Percentiles rank a stretch among this genome's conserved stretches.
Evolutionary conservation across 805 yeast genomes (phyloP).

Genomic region (Crinitomyces ghanaensis): DNA sequence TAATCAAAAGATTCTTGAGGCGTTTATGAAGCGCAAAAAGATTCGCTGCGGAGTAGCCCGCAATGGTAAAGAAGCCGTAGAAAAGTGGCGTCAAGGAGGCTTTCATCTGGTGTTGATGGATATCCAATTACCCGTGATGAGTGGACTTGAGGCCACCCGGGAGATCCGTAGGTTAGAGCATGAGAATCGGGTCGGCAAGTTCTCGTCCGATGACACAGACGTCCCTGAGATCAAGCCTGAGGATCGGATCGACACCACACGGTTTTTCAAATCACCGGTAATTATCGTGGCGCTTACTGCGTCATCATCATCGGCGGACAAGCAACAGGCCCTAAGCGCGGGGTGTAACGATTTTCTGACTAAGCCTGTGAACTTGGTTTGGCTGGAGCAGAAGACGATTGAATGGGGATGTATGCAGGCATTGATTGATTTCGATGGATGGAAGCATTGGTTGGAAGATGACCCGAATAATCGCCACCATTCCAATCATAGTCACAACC

Average conservation of each 20-base stretch:
- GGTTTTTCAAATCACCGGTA: slow-evolving; percentile 81
- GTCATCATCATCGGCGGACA: slow-evolving; percentile 71
- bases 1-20: slow-evolving; percentile 83
- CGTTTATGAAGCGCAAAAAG: slow-evolving; percentile 73
- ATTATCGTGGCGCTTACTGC: slow-evolving; percentile 97
- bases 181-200: slow-evolving; percentile 65
- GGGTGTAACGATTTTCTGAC: slow-evolving; percentile 97
- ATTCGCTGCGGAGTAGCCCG: slow-evolving; percentile 80
- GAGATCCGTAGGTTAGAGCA: slow-evolving; percentile 81
- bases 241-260: slow-evolving; percentile 44
- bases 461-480: no score
- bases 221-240: slow-evolving; percentile 25
- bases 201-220: slow-evolving; percentile 26
- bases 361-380: slow-evolving; percentile 86
- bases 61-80: slow-evolving; percentile 91
- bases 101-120: slow-evolving; percentile 94
- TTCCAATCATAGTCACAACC: no score
- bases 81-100: slow-evolving; percentile 90
- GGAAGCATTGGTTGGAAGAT: slow-evolving; percentile 38
- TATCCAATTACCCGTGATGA: slow-evolving; percentile 89
- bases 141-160: slow-evolving; percentile 91
- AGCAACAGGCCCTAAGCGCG: slow-evolving; percentile 84
- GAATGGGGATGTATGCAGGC: slow-evolving; percentile 99
- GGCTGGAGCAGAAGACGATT: slow-evolving; percentile 80
- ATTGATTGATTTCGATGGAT: slow-evolving; percentile 85